Evolutionary conservation across 164 flowering plant genomes (phyloP).

Genomic region (Vitis labrusca): DNA sequence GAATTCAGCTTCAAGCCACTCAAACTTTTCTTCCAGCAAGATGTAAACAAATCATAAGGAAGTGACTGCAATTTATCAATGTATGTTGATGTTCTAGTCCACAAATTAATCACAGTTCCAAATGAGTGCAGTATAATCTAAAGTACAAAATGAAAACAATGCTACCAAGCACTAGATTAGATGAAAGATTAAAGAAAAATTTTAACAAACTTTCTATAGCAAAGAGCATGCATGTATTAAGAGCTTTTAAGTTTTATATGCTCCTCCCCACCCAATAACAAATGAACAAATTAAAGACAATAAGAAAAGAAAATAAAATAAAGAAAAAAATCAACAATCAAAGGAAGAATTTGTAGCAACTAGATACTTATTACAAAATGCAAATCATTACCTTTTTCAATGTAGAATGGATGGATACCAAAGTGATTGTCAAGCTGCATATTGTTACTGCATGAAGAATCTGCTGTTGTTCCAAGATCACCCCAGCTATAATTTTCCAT

Average conservation of each 20-base stretch:
- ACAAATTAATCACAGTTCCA: no score
- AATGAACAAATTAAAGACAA: not conserved
- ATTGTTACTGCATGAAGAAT: constrained; percentile 12
- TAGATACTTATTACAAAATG: not conserved
- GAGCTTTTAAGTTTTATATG: no score
- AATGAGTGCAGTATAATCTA: no score
- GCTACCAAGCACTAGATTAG: no score
- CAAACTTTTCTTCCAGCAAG: no score
- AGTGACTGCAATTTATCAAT: not conserved
- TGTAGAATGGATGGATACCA: constrained; percentile 82
- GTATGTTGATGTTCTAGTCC: no score
- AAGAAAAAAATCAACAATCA: not conserved
- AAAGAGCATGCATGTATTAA: no score
- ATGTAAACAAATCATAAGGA: not conserved
- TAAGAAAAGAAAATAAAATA: not conserved
- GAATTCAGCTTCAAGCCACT: no score
- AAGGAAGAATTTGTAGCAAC: not conserved
- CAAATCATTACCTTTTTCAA: constrained; percentile 53
- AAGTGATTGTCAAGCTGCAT: constrained; percentile 45
- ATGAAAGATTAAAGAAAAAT: no score
- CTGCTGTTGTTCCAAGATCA: constrained; percentile 21
- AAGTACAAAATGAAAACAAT: no score
- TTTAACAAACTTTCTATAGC: no score
- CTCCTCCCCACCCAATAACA: not conserved
- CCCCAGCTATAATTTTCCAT: constrained; percentile 82